phyloP scores from a whole-genome alignment of 192 early-diverging fungal species.

The Phycomyces blakesleeanus region DNA sequence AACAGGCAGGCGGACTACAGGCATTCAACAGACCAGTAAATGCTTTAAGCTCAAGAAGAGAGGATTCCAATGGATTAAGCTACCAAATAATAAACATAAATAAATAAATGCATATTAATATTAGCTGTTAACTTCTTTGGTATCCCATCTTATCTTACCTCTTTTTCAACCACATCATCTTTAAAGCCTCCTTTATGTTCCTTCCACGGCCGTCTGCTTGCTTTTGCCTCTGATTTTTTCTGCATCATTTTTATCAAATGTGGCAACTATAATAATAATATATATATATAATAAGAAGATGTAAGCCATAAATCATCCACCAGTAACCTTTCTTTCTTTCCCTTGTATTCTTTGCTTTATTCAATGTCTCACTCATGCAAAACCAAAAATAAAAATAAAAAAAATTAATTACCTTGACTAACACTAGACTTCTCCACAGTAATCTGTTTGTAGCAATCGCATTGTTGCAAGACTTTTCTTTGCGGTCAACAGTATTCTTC shows the following conservation, averaged over 20 bases:
- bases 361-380: too few species aligned
- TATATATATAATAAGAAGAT: too few species aligned
- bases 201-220: constrained; percentile 7
- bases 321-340: too few species aligned
- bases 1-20: constrained; percentile 25
- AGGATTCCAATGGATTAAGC: constrained; percentile 32
- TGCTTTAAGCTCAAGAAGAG: constrained; percentile 26
- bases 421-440: constrained; percentile 30
- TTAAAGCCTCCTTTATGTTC: background rate
- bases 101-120: background rate
- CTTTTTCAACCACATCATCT: constrained; percentile 8
- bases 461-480: constrained; percentile 9
- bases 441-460: constrained; percentile 19
- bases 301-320: too few species aligned
- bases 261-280: background rate
- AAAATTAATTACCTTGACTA: constrained; percentile 27
- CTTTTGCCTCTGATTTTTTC: background rate
- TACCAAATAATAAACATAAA: constrained; percentile 1
- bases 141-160: constrained; percentile 6
- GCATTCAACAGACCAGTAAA: constrained; percentile 36
- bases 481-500: background rate
- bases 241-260: background rate
- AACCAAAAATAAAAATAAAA: too few species aligned
- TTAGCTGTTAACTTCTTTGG: background rate
- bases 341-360: too few species aligned